Percentiles rank a stretch among this genome's conserved stretches.
Evolutionary conservation across 2,329 filamentous ascomycete species (phyloP).

Genomic region (Dothideomycetes sp.): DNA sequence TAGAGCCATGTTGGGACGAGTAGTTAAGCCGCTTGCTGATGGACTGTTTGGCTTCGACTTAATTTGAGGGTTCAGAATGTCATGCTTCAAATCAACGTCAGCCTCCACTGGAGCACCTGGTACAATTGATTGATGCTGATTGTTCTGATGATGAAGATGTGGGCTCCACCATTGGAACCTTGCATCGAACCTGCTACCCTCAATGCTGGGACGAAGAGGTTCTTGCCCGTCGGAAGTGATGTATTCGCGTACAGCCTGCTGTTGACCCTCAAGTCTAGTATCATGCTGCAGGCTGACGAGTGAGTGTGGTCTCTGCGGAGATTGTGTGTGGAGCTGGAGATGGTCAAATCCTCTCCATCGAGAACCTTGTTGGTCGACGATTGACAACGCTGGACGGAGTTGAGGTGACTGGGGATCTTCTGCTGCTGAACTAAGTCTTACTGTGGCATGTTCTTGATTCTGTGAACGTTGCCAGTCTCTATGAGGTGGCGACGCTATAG

Average conservation of each 20-base stretch:
- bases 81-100: constrained; percentile 15
- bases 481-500: no score
- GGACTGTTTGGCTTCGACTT: constrained; percentile 20
- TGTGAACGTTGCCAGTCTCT: no score
- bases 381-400: constrained; percentile 7
- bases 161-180: not conserved
- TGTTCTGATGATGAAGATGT: no score
- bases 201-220: not conserved
- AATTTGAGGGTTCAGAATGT: constrained; percentile 17
- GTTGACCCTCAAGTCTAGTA: constrained; percentile 2
- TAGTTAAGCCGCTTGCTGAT: constrained; percentile 19
- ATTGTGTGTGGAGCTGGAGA: constrained; percentile 11
- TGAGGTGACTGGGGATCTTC: constrained; percentile 6
- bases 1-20: constrained; percentile 22
- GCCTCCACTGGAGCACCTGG: not conserved
- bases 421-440: no score
- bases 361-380: constrained; percentile 3
- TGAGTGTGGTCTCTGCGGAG: constrained; percentile 14
- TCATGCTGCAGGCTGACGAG: not conserved
- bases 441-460: no score
- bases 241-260: constrained; percentile 4
- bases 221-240: not conserved
- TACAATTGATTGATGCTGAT: not conserved
- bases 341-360: constrained; percentile 5
- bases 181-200: not conserved